These are phyloP conservation scores for Brassica cretica DNA, from an alignment of 345 rosid genomes.

Conservation along the genomic window DNA sequence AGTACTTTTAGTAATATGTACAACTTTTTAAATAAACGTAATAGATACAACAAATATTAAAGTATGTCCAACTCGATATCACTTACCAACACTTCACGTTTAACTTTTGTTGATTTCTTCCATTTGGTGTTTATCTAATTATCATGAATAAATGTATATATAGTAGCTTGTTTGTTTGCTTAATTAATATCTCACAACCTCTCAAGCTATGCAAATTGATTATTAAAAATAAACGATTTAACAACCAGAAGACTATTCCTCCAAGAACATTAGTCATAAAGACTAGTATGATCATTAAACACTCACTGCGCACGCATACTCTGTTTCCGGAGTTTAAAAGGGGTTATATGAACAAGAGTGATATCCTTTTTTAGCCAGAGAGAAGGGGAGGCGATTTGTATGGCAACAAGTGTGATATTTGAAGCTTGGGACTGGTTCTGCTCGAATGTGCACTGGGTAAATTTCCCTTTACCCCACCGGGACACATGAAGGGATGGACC, in stretches of 20 bases:
- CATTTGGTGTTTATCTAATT: not conserved
- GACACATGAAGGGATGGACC: constrained; percentile 57
- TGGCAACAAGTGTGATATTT: constrained; percentile 60
- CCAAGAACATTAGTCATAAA: constrained; percentile 7
- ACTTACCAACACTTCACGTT: not conserved
- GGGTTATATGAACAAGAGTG: not conserved
- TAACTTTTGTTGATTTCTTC: constrained; percentile 4
- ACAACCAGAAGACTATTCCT: constrained; percentile 13
- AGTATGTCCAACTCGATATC: constrained; percentile 5
- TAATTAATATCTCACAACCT: not conserved
- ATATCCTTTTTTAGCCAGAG: constrained; percentile 65
- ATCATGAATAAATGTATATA: not conserved
- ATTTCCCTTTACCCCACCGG: constrained; percentile 78
- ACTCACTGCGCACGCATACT: not conserved
- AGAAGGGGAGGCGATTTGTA: constrained; percentile 48
- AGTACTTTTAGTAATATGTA: not conserved
- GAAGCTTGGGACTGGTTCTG: constrained; percentile 88
- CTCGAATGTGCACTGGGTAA: constrained; percentile 81
- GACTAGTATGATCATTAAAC: not conserved
- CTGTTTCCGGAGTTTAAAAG: not conserved
- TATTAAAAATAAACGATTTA: not conserved
- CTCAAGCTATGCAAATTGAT: not conserved
- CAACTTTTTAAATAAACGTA: not conserved
- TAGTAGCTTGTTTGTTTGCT: not conserved
- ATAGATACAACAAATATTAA: not conserved